Conservation (phyloP, 257 asterid genomes). For the Gentiana straminea region DNA sequence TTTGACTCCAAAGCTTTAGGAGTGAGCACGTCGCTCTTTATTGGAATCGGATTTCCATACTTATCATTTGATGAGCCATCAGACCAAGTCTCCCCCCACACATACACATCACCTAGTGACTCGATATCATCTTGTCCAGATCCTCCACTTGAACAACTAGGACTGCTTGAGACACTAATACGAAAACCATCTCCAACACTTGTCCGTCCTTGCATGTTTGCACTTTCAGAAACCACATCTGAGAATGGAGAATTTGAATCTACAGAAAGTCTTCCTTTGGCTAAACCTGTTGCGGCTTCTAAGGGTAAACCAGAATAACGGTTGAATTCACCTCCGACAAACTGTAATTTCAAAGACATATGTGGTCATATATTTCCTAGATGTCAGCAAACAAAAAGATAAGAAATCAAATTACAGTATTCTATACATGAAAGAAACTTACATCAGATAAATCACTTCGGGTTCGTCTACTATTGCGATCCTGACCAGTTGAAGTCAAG, state of each 20-base stretch:
- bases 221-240: conserved; percentile 69
- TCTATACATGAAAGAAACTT: conserved; percentile 5
- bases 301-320: conserved; percentile 40
- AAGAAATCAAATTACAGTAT: too few relatives aligned
- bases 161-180: conserved; percentile 86
- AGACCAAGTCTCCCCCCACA: conserved; percentile 96
- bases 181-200: conserved; percentile 83
- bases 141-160: conserved; percentile 84
- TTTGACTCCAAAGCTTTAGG: conserved; percentile 57
- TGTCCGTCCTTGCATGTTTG: conserved; percentile 80
- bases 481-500: conserved; percentile 53
- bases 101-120: conserved; percentile 87
- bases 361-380: too few relatives aligned
- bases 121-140: conserved; percentile 94
- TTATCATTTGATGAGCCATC: conserved; percentile 52
- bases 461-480: conserved; percentile 50
- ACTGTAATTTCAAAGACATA: conserved; percentile 38
- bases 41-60: conserved; percentile 43
- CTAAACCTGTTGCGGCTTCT: conserved; percentile 40
- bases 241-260: conserved; percentile 43
- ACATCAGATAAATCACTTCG: conserved; percentile 81
- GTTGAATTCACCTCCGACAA: conserved; percentile 31
- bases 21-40: conserved; percentile 51
- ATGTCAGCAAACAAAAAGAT: neutral
- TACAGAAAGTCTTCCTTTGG: conserved; percentile 38